Conservation (phyloP, 139 green algal species). For the Closterium sp. region DNA sequence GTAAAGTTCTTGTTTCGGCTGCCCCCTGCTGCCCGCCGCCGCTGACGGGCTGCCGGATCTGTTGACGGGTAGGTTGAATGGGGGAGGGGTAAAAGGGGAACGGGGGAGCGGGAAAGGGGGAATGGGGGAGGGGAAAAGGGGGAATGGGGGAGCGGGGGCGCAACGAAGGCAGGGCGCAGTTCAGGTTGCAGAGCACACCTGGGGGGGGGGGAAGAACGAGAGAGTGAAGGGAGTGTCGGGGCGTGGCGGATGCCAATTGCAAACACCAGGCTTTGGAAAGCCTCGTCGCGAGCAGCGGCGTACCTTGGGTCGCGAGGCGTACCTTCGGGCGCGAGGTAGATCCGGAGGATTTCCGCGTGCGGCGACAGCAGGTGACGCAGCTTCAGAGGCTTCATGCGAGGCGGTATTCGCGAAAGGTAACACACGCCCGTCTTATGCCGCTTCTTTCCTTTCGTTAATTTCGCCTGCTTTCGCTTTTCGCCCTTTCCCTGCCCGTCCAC, state of each 20-base stretch:
- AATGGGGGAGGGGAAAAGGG: neutral
- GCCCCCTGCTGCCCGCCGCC: neutral
- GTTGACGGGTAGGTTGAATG: neutral
- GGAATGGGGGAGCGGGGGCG: neutral
- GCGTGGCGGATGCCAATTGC: no score
- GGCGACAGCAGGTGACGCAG: slow-evolving; percentile 79
- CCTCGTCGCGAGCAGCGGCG: no score
- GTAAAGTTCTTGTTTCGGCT: slow-evolving; percentile 85
- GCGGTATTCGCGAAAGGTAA: slow-evolving; percentile 78
- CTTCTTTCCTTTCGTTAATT: slow-evolving; percentile 13
- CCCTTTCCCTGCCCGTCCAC: neutral
- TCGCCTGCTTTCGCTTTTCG: slow-evolving; percentile 1
- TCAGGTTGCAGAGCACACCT: no score
- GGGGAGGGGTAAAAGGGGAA: neutral
- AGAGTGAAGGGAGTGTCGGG: no score
- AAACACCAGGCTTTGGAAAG: no score
- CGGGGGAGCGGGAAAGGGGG: neutral
- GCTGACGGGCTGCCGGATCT: neutral
- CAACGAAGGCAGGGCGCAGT: no score
- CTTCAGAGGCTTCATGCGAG: slow-evolving; percentile 85
- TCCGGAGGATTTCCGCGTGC: slow-evolving; percentile 71
- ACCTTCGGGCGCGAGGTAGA: slow-evolving; percentile 86
- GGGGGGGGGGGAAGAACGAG: no score
- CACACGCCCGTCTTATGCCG: slow-evolving; percentile 70
- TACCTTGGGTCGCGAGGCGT: no score